Conservation (phyloP, 768 basidiomycete genomes). For the Glaciozyma antarctica region DNA sequence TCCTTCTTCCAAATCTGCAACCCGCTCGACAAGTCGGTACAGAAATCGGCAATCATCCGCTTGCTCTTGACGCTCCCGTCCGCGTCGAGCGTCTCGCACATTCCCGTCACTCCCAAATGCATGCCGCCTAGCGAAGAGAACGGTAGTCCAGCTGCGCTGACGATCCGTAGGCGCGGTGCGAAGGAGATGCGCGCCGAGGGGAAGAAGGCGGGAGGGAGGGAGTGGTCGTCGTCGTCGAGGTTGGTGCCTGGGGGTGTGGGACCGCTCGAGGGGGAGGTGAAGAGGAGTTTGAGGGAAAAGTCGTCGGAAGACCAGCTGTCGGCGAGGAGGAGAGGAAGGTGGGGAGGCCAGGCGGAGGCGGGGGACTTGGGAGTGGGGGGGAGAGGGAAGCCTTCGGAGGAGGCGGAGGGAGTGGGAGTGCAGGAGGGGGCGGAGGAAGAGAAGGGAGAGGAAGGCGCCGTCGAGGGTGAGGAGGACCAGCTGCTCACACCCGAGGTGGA, state of each 20-base stretch:
- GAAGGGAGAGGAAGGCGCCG: slow-evolving; percentile 45
- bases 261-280: slow-evolving; percentile 11
- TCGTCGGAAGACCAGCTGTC: slow-evolving; percentile 17
- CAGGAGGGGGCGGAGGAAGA: slow-evolving; percentile 24
- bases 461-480: slow-evolving; percentile 96
- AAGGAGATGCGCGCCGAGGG: slow-evolving; percentile 35
- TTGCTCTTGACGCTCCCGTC: slow-evolving; percentile 33
- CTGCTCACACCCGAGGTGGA: slow-evolving; percentile 52
- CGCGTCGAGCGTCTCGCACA: slow-evolving; percentile 32
- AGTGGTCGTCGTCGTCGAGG: slow-evolving; percentile 22
- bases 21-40: slow-evolving; percentile 34
- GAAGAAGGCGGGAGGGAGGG: slow-evolving; percentile 36
- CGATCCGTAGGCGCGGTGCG: slow-evolving; percentile 32
- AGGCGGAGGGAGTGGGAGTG: background rate
- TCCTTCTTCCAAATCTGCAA: slow-evolving; percentile 35
- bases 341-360: background rate
- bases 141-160: slow-evolving; percentile 22
- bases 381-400: background rate
- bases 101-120: slow-evolving; percentile 35
- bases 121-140: slow-evolving; percentile 34
- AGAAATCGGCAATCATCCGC: slow-evolving; percentile 36
- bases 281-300: slow-evolving; percentile 30
- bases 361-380: background rate
- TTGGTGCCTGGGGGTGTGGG: background rate
- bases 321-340: background rate